phyloP scores from a whole-genome alignment of 176 grass and related monocot species.

The barley (Hordeum vulgare) region DNA sequence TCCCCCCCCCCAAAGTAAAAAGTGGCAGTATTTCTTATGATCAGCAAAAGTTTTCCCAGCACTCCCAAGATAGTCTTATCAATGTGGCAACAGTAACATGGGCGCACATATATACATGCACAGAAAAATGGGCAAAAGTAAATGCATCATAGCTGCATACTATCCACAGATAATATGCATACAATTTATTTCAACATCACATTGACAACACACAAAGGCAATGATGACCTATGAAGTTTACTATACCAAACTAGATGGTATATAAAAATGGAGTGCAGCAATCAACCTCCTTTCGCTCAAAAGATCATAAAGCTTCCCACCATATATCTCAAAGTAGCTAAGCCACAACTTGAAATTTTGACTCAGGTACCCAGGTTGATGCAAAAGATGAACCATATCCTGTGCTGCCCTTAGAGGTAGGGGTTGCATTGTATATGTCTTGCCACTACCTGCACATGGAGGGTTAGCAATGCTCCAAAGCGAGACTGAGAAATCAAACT shows the following conservation, averaged over 20 bases:
- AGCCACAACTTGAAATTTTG: conserved; percentile 99
- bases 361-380: conserved; percentile 67
- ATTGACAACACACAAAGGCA: not conserved
- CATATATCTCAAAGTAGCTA: conserved; percentile 99
- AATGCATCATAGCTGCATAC: not conserved
- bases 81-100: not conserved
- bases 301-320: conserved; percentile 98
- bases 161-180: not conserved
- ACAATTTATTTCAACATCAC: not conserved
- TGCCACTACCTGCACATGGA: conserved; percentile 81
- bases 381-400: conserved; percentile 76
- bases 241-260: not conserved
- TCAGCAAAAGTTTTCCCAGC: not conserved
- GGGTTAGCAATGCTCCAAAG: not conserved
- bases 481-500: not conserved
- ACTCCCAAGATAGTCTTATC: not conserved
- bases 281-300: conserved; percentile 88
- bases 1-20: not conserved
- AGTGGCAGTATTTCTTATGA: not conserved
- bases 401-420: conserved; percentile 87
- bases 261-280: not conserved
- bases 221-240: not conserved
- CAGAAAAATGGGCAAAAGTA: not conserved
- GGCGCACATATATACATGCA: not conserved
- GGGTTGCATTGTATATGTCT: conserved; percentile 99